Percentiles rank a stretch among this genome's conserved stretches.
Evolutionary conservation across 1,284 basidiomycete genomes (phyloP).

Genomic region (Erythrobasidium hasegawianum): DNA sequence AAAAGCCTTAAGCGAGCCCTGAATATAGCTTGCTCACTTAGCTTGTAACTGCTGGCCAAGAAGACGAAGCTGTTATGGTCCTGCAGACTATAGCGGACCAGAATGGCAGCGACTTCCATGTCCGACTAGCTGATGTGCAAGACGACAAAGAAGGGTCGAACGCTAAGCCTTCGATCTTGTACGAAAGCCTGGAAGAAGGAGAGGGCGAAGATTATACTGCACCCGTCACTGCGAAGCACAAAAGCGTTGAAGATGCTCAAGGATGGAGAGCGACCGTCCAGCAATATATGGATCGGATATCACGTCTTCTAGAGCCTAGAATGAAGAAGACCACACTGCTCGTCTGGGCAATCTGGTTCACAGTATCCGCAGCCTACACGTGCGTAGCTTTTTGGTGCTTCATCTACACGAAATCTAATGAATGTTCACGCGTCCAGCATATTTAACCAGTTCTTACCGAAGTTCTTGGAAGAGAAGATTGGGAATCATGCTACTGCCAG

Average conservation of each 20-base stretch:
- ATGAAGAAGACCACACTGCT: constrained; percentile 28
- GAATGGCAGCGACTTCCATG: constrained; percentile 59
- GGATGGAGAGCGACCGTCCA: constrained; percentile 51
- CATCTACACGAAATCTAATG: not conserved
- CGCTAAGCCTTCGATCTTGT: not conserved
- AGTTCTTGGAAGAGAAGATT: constrained; percentile 67
- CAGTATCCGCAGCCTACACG: constrained; percentile 47
- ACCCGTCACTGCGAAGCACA: not conserved
- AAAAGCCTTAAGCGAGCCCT: not conserved
- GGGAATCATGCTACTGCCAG: constrained; percentile 37
- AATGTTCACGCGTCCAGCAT: constrained; percentile 59
- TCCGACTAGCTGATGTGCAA: constrained; percentile 34
- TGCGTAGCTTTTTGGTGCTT: constrained; percentile 8
- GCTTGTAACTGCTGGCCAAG: constrained; percentile 76
- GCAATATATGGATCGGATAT: constrained; percentile 68
- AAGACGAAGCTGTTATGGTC: constrained; percentile 73
- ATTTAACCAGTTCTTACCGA: constrained; percentile 95
- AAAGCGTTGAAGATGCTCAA: constrained; percentile 49
- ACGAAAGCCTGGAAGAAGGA: constrained; percentile 8
- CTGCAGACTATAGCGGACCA: constrained; percentile 76
- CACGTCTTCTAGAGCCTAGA: constrained; percentile 70
- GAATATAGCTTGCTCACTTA: not conserved
- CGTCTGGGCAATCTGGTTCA: constrained; percentile 78
- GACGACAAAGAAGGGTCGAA: constrained; percentile 5
- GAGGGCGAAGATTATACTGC: constrained; percentile 4